Evolutionary conservation across 2,329 filamentous ascomycete genomes (phyloP).

Genomic region (Leptographium galeiforme): DNA sequence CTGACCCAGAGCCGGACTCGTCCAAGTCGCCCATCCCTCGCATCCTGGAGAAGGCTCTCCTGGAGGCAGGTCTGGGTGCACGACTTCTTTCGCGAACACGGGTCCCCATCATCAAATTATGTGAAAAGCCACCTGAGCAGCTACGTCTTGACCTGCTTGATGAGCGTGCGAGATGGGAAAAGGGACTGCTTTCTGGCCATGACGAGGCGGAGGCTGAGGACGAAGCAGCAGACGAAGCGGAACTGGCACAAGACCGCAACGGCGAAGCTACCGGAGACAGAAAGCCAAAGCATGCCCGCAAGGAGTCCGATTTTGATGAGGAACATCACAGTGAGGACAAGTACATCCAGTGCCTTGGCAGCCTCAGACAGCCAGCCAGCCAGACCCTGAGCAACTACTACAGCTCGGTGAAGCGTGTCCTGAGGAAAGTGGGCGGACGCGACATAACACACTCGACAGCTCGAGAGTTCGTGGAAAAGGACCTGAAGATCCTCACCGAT

Average conservation of each 20-base stretch:
- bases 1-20: conserved; percentile 37
- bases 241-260: background rate
- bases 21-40: conserved; percentile 53
- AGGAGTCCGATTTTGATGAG: conserved; percentile 4
- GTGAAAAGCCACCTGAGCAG: conserved; percentile 50
- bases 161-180: conserved; percentile 61
- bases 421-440: conserved; percentile 33
- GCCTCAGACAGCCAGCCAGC: conserved; percentile 27
- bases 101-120: conserved; percentile 81
- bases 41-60: conserved; percentile 59
- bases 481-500: conserved; percentile 36
- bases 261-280: background rate
- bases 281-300: conserved; percentile 2
- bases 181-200: conserved; percentile 28
- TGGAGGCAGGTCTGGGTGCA: conserved; percentile 61
- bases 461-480: conserved; percentile 25
- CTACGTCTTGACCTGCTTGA: conserved; percentile 48
- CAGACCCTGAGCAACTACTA: conserved; percentile 34
- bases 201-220: conserved; percentile 21
- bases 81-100: conserved; percentile 65
- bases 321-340: conserved; percentile 4
- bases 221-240: conserved; percentile 10
- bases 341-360: conserved; percentile 6
- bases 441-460: conserved; percentile 36
- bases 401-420: conserved; percentile 31